Evolutionary conservation across 148 eudicot species (phyloP).

Genomic region (Amaranthus cruentus): DNA sequence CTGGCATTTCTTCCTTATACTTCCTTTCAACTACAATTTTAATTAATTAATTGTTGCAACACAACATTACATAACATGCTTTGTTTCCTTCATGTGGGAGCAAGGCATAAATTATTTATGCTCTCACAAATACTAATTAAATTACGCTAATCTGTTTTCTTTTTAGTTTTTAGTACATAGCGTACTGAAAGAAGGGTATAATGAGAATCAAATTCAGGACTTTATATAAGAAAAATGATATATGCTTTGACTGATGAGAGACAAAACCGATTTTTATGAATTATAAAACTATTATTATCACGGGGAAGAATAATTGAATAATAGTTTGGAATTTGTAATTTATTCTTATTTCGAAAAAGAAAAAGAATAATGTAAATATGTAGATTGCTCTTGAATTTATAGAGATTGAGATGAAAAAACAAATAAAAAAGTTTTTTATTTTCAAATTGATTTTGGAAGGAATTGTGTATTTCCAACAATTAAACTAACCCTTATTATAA

Average conservation of each 20-base stretch:
- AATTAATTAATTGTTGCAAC: conserved; percentile 11
- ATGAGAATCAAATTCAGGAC: too few relatives aligned
- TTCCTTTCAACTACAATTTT: not conserved
- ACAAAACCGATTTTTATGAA: not conserved
- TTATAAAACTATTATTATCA: not conserved
- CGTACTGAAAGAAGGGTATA: too few relatives aligned
- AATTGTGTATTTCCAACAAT: too few relatives aligned
- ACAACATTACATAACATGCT: conserved; percentile 36
- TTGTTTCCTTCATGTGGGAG: conserved; percentile 41
- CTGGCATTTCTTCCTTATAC: conserved; percentile 5
- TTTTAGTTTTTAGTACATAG: not conserved
- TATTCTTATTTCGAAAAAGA: too few relatives aligned
- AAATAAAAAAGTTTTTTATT: too few relatives aligned
- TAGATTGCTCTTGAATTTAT: too few relatives aligned
- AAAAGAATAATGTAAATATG: too few relatives aligned
- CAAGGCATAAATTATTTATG: conserved; percentile 34
- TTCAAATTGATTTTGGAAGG: too few relatives aligned
- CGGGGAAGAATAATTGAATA: not conserved
- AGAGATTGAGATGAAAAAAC: too few relatives aligned
- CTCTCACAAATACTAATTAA: conserved; percentile 17
- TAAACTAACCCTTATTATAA: too few relatives aligned
- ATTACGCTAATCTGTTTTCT: not conserved
- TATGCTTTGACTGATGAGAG: not conserved
- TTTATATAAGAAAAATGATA: not conserved
- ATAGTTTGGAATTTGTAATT: too few relatives aligned